Conservation (phyloP, 1,139 yeast genomes). For the Citeromyces hawaiiensis region DNA sequence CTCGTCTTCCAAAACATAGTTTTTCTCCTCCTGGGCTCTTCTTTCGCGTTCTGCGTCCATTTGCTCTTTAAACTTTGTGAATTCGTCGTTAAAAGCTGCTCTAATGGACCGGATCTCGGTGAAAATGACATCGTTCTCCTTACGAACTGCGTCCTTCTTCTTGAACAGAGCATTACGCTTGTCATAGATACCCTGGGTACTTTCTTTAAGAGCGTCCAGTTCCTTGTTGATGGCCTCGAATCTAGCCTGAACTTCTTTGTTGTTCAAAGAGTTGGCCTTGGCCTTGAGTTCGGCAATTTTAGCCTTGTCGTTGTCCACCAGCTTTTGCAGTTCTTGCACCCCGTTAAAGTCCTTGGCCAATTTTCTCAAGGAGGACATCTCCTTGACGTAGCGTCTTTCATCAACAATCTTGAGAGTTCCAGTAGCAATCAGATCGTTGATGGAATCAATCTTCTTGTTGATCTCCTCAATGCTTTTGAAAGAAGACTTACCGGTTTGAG, state of each 20-base stretch:
- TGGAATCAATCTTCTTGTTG: conserved; percentile 53
- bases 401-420: conserved; percentile 84
- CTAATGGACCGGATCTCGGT: conserved; percentile 50
- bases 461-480: conserved; percentile 72
- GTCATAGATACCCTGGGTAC: conserved; percentile 52
- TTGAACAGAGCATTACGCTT: conserved; percentile 52
- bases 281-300: conserved; percentile 69
- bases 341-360: conserved; percentile 67
- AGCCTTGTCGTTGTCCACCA: conserved; percentile 69
- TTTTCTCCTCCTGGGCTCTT: conserved; percentile 43
- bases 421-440: conserved; percentile 65
- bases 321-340: conserved; percentile 62
- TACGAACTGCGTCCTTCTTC: conserved; percentile 57
- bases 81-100: conserved; percentile 57
- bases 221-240: conserved; percentile 51
- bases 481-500: conserved; percentile 53
- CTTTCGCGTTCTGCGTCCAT: conserved; percentile 58
- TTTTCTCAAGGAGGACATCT: conserved; percentile 75
- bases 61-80: conserved; percentile 56
- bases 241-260: conserved; percentile 33
- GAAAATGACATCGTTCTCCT: conserved; percentile 58
- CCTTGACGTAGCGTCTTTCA: conserved; percentile 78
- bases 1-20: conserved; percentile 16
- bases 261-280: conserved; percentile 48
- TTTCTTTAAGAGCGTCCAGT: conserved; percentile 43